A percentile compares a stretch with the other conserved stretches of the same genome.
These are phyloP conservation scores for Sporobolus alterniflorus DNA, from an alignment of 202 grass and related monocot species.

Conservation along the genomic window DNA sequence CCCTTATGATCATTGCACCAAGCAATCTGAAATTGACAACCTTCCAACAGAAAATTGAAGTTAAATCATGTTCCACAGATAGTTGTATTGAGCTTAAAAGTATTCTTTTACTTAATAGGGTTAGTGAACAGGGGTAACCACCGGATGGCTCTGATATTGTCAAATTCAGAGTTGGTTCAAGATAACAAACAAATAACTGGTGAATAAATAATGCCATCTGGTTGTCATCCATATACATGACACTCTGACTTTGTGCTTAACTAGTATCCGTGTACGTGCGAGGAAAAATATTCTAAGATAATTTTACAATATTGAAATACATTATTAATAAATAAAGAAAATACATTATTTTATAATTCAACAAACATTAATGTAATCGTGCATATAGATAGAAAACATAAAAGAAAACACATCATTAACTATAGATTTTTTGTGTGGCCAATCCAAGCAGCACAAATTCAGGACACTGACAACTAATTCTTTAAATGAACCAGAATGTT, in stretches of 20 bases:
- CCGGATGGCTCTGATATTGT: neutral
- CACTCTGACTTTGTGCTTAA: neutral
- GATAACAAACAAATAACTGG: neutral
- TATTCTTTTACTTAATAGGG: neutral
- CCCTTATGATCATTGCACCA: neutral
- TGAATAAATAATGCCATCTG: neutral
- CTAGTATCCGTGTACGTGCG: too few species aligned
- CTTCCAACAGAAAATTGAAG: neutral
- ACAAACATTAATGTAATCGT: too few species aligned
- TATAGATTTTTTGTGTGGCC: too few species aligned
- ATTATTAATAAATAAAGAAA: too few species aligned
- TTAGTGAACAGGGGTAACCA: neutral
- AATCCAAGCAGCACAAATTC: too few species aligned
- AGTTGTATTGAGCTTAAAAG: neutral
- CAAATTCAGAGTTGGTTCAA: constrained; percentile 31
- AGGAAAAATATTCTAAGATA: too few species aligned
- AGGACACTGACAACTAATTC: too few species aligned
- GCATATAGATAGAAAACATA: too few species aligned
- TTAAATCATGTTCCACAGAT: neutral
- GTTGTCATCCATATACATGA: neutral
- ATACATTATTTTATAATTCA: too few species aligned
- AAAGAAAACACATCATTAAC: too few species aligned
- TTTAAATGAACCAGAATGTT: too few species aligned
- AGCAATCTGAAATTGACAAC: neutral
- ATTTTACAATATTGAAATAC: too few species aligned